Evolutionary conservation across 495 filamentous ascomycete species (phyloP), one percentile per base, ranked within the genome.

Genomic region (Neurospora sp.): DNA sequence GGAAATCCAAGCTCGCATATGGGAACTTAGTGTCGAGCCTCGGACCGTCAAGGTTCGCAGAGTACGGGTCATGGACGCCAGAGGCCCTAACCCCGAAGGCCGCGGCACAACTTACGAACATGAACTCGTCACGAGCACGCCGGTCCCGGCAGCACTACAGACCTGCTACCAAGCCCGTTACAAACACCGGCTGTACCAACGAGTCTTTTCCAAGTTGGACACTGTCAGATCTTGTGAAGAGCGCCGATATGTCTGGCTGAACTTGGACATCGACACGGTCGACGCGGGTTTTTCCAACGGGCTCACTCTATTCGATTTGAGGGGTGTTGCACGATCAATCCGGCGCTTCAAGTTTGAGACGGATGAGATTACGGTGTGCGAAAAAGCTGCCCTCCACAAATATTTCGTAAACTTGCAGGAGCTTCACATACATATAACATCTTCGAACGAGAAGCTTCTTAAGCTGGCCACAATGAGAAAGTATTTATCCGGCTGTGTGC

Each of bases 281-380:
- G 48, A 59, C 20, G 48, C 0, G 9, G 48, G 48, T 1, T 14
- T 59, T 27, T 12, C n/a, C 20, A 6, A 12, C 0, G 20, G 45
- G 20, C 0, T 10, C 45, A 20, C 0, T 12, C 20, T 53, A 22
- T 27, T 0, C 0, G 9, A 53, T 22, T 53, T 0, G 12, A 0
- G 12, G n/a, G 0, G 1, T 14, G 45, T 53, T 27, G 45, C 9
- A 27, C 20, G 10, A 14, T 59, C 17, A 20, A 59, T 59, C 9
- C 48, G n/a, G 48, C 20, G 20, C 20, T 20, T 59, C 48, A 59
- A 59, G 20, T 27, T 59, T 27, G 48, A 59, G 44, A 45, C 44
- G 44, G 44, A 3, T 0, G 0, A 9, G 44, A 20, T 10, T 45
- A 7, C 5, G 14, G 1, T 17, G 40, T 0, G 14, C 40, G 40